phyloP scores from a whole-genome alignment of 257 asterid genomes.

The Euphrasia confusa region DNA sequence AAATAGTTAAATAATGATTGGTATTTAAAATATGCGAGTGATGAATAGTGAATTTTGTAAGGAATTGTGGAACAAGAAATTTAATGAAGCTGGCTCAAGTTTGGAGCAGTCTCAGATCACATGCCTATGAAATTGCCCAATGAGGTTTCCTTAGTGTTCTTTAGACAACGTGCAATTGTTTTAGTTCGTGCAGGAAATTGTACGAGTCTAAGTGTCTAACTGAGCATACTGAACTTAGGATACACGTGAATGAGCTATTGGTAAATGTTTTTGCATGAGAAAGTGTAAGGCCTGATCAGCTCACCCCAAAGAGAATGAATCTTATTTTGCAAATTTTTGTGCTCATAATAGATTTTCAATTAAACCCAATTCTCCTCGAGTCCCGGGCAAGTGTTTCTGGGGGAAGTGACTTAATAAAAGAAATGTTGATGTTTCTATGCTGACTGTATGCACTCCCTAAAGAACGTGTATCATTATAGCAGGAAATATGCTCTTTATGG shows the following conservation, averaged over 20 bases:
- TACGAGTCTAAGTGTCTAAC: background rate
- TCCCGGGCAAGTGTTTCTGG: constrained; percentile 4
- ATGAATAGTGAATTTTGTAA: no score
- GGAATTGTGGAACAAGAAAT: no score
- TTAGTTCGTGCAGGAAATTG: background rate
- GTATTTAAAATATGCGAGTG: no score
- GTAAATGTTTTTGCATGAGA: constrained; percentile 1
- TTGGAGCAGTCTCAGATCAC: background rate
- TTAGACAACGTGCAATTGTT: background rate
- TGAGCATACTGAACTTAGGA: constrained; percentile 11
- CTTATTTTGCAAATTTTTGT: constrained; percentile 3
- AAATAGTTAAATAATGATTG: no score
- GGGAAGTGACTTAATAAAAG: background rate
- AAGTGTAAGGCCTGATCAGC: constrained; percentile 13
- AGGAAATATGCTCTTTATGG: background rate
- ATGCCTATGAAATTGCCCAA: background rate
- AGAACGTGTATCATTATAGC: background rate
- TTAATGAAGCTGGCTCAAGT: no score
- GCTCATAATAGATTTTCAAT: constrained; percentile 1
- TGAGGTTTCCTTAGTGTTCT: background rate
- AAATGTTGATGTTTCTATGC: background rate
- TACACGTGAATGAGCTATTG: constrained; percentile 8
- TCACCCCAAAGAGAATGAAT: constrained; percentile 2
- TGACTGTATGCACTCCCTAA: background rate
- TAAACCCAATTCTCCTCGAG: background rate